A percentile compares a stretch with the other conserved stretches of the same genome.
Evolutionary conservation across 768 basidiomycete genomes (phyloP).

Genomic region (Xerocomus brunneocitrinus): DNA sequence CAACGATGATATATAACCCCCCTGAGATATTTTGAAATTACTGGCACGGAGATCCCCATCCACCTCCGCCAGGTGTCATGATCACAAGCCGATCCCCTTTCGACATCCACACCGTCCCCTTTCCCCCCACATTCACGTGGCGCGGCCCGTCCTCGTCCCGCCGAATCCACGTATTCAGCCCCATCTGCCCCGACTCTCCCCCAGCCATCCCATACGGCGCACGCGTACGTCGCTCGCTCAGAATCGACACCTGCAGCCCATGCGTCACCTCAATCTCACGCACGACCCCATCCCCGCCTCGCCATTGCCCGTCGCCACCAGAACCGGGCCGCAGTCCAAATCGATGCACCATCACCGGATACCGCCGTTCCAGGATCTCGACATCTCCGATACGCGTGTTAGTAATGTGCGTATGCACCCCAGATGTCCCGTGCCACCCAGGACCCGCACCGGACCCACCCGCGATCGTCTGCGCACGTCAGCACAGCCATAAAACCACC

Average conservation of each 20-base stretch:
- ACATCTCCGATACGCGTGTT: constrained; percentile 92
- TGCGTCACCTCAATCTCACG: constrained; percentile 81
- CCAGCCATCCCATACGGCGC: constrained; percentile 86
- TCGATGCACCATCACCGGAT: constrained; percentile 83
- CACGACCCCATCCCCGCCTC: constrained; percentile 80
- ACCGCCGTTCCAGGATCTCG: constrained; percentile 89
- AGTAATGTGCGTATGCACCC: constrained; percentile 91
- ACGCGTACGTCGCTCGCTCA: constrained; percentile 84
- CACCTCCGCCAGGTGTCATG: constrained; percentile 90
- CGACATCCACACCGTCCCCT: constrained; percentile 83
- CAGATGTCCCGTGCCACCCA: constrained; percentile 86
- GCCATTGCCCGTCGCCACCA: constrained; percentile 66
- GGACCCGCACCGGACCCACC: constrained; percentile 92
- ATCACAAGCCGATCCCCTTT: constrained; percentile 78
- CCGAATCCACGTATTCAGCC: constrained; percentile 85
- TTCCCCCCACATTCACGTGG: constrained; percentile 84
- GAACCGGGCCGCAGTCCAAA: constrained; percentile 73
- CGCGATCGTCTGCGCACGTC: constrained; percentile 62
- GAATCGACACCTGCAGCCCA: constrained; percentile 80
- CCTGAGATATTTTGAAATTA: too few species aligned
- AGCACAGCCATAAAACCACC: neutral
- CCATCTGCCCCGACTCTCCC: constrained; percentile 64
- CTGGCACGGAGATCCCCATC: constrained; percentile 52
- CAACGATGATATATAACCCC: too few species aligned
- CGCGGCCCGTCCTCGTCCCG: constrained; percentile 61